These are phyloP conservation scores for Nakataea oryzae DNA, from an alignment of 2,329 filamentous ascomycete genomes.

Conservation along the genomic window DNA sequence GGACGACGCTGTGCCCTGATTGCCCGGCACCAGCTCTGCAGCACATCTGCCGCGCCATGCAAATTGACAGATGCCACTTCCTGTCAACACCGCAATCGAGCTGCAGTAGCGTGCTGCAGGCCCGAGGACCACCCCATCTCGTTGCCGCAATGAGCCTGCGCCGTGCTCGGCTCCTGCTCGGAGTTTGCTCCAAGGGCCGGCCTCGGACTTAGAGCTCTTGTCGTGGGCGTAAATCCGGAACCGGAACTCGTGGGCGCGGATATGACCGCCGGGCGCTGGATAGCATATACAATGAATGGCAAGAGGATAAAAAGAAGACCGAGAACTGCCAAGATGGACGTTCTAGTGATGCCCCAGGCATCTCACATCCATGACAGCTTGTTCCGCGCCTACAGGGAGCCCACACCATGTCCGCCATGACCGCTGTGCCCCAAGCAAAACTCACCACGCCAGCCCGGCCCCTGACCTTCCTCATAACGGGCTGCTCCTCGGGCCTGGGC, in stretches of 20 bases:
- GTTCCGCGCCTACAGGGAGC: not conserved
- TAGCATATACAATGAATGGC: not conserved
- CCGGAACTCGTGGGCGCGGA: too few relatives aligned
- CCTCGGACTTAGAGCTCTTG: not conserved
- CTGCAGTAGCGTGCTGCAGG: too few relatives aligned
- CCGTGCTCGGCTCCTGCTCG: not conserved
- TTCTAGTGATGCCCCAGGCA: not conserved
- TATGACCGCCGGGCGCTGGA: not conserved
- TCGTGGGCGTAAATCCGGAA: not conserved
- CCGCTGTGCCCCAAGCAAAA: not conserved
- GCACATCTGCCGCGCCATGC: too few relatives aligned
- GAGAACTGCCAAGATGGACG: not conserved
- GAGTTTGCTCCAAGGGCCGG: not conserved
- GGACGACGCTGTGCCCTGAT: too few relatives aligned
- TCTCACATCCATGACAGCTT: not conserved
- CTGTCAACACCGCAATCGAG: not conserved
- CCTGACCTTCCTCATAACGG: conserved; percentile 35
- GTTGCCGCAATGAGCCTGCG: too few relatives aligned
- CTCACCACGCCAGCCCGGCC: conserved; percentile 14
- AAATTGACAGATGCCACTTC: not conserved
- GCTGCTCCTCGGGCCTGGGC: conserved; percentile 38
- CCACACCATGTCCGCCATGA: not conserved
- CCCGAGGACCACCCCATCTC: too few relatives aligned
- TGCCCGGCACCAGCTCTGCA: too few relatives aligned
- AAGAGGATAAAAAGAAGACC: not conserved